Evolutionary conservation across 2,329 filamentous ascomycete species (phyloP).

Genomic region (Aotearoamyces nothofagi): DNA sequence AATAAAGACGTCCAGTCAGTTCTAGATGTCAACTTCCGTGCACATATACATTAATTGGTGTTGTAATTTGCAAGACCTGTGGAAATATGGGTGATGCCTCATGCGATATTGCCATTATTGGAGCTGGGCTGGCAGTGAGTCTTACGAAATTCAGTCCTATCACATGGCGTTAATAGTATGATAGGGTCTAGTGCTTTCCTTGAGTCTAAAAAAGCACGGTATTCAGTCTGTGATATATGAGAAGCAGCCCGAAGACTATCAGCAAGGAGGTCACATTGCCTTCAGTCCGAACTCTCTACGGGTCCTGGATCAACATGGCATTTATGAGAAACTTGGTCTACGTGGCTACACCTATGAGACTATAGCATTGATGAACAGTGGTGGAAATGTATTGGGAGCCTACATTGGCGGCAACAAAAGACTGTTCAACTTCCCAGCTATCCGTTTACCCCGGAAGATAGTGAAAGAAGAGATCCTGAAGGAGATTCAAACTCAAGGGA

Average conservation of each 20-base stretch:
- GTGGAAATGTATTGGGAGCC: not conserved
- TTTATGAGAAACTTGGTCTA: not conserved
- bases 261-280: not conserved
- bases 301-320: not conserved
- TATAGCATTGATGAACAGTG: not conserved
- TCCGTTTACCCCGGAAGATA: not conserved
- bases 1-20: no score
- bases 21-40: no score
- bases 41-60: no score
- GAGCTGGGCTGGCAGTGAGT: slow-evolving; percentile 57
- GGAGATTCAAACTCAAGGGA: no score
- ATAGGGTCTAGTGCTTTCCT: not conserved
- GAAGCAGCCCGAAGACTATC: not conserved
- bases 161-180: no score
- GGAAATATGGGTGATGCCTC: no score
- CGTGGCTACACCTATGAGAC: not conserved
- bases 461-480: not conserved
- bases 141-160: no score
- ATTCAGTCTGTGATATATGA: not conserved
- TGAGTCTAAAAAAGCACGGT: not conserved
- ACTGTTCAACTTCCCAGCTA: not conserved
- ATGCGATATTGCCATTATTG: slow-evolving; percentile 53
- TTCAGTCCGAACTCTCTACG: not conserved
- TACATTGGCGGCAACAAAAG: not conserved
- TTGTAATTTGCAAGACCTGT: no score